Evolutionary conservation across 352 stramenopile species (phyloP).

Genomic region (Globisporangium iwayamae): DNA sequence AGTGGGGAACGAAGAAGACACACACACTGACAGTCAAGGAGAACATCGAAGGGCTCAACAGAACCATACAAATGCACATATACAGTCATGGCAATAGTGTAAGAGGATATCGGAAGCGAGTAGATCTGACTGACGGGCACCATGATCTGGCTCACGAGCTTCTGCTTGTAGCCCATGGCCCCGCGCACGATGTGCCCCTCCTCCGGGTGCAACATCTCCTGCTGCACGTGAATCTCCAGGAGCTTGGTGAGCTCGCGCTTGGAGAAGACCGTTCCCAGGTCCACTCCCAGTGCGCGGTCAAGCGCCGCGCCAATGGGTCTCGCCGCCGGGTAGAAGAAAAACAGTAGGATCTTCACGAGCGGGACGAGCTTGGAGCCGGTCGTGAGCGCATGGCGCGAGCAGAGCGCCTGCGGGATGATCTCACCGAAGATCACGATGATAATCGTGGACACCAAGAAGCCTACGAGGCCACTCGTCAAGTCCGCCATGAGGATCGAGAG

Average conservation of each 20-base stretch:
- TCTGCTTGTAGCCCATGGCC: constrained; percentile 73
- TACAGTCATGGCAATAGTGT: background rate
- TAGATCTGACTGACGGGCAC: constrained; percentile 81
- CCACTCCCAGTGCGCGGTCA: constrained; percentile 90
- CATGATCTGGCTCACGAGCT: constrained; percentile 90
- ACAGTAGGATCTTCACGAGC: constrained; percentile 92
- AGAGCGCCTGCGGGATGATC: constrained; percentile 91
- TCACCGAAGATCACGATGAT: constrained; percentile 96
- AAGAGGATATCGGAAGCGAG: constrained; percentile 67
- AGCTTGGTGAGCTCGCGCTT: constrained; percentile 93
- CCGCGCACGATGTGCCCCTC: constrained; percentile 96
- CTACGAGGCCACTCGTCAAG: constrained; percentile 79
- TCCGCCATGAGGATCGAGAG: constrained; percentile 97
- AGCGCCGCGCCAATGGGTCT: constrained; percentile 90
- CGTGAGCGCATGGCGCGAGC: constrained; percentile 89
- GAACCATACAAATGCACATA: background rate
- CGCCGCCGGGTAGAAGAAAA: constrained; percentile 88
- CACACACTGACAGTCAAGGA: constrained; percentile 17
- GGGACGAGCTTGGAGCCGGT: constrained; percentile 74
- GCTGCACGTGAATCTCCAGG: constrained; percentile 95
- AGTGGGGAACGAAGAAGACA: constrained; percentile 17
- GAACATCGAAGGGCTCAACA: background rate
- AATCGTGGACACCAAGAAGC: constrained; percentile 94
- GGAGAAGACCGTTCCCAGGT: constrained; percentile 95
- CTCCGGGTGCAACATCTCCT: constrained; percentile 88